Evolutionary conservation across 75 land plant species (phyloP), one percentile per base, ranked within the genome.

Genomic region (Pinus taeda): DNA sequence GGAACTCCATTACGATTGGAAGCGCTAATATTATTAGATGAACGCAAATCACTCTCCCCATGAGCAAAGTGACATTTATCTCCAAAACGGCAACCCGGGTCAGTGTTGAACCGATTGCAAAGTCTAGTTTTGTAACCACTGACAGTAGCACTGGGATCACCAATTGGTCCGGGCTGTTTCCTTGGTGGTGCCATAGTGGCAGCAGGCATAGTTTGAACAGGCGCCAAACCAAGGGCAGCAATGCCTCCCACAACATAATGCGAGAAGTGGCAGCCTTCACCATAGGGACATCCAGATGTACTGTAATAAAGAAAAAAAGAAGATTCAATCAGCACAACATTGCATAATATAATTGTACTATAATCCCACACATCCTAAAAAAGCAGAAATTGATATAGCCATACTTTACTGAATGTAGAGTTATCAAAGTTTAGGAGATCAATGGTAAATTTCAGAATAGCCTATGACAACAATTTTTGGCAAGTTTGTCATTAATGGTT

Each of bases 201-300:
- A 33, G 24, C 59, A 65, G 36, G 75, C 66, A 77, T 36, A 49
- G 83, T 81, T 6, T 78, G 74, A 83, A 85, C 78, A 79, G 85
- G 90, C 57, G 85, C 82, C 59, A 90, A 80, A 26, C 58, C 58
- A 53, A 73, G 36, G 11, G 86, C 82, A 36, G 74, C 76, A 64
- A 82, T 20, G 12, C 96, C 97, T 24, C 96, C 96, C 61, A 89
- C 97, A 56, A 95, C 92, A 77, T 86, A 88, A 61, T 95, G 98
- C 71, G 86, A 71, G 79, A 95, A 95, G 75, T 95, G 94, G 73
- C 98, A 95, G 18, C 91, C 81, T 67, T 95, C 98, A 21, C 98
- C 97, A 87, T 93, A 95, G 5, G 93, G 98, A 78, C 98, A 95
- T 12, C 98, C 98, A 75, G 93, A 79, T 75, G 94, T 93, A 72